phyloP scores from a whole-genome alignment of 1,284 basidiomycete genomes.

The Ustilago loliicola region DNA sequence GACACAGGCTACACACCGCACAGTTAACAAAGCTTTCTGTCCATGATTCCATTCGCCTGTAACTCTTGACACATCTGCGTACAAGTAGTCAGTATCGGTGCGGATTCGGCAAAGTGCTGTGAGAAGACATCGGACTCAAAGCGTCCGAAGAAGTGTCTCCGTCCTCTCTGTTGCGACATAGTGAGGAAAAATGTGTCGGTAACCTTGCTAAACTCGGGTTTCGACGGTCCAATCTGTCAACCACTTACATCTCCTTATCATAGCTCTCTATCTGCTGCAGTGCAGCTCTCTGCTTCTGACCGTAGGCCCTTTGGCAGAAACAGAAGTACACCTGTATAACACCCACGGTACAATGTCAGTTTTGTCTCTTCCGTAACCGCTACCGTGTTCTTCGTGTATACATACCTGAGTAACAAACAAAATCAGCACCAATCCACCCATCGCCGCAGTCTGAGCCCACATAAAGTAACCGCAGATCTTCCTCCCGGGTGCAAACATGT shows the following conservation, averaged over 20 bases:
- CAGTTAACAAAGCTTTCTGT: background rate
- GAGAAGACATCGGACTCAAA: conserved; percentile 12
- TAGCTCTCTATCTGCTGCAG: conserved; percentile 17
- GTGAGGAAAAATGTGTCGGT: background rate
- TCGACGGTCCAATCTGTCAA: background rate
- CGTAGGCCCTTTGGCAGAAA: conserved; percentile 50
- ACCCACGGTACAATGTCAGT: background rate
- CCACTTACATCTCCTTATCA: conserved; percentile 30
- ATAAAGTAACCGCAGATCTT: conserved; percentile 51
- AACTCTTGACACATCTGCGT: background rate
- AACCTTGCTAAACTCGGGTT: background rate
- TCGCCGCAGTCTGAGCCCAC: conserved; percentile 51
- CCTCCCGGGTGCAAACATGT: conserved; percentile 33
- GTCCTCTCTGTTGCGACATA: conserved; percentile 14
- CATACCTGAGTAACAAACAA: conserved; percentile 48
- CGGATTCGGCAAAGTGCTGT: conserved; percentile 15
- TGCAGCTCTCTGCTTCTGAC: conserved; percentile 49
- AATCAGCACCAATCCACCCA: conserved; percentile 39
- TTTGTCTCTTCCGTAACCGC: background rate
- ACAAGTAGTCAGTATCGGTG: background rate
- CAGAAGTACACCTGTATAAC: conserved; percentile 47
- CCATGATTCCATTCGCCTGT: background rate
- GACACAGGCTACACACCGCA: background rate
- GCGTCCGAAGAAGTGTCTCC: conserved; percentile 38
- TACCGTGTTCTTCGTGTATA: background rate